Evolutionary conservation across 2,329 filamentous ascomycete species (phyloP).

Genomic region (Zalaria sp.): DNA sequence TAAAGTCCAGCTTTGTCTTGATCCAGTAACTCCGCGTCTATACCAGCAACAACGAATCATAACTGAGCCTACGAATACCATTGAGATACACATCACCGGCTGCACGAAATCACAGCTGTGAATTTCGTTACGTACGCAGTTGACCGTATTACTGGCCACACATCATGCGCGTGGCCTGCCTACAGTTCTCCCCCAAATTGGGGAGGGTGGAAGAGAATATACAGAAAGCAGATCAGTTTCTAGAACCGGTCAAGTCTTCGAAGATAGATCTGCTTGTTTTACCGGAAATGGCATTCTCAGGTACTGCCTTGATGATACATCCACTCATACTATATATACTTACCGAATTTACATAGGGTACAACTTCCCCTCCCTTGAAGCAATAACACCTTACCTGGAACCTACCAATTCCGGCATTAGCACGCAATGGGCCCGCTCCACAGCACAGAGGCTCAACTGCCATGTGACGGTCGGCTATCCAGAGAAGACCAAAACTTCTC

Average conservation of each 20-base stretch:
- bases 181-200: conserved; percentile 60
- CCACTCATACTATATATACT: neutral
- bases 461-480: conserved; percentile 61
- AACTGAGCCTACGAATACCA: too few species aligned
- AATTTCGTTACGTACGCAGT: too few species aligned
- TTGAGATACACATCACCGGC: too few species aligned
- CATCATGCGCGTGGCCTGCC: conserved; percentile 50
- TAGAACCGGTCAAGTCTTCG: conserved; percentile 34
- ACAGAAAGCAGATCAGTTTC: conserved; percentile 48
- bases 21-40: too few species aligned
- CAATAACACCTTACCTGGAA: conserved; percentile 59
- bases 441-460: conserved; percentile 52
- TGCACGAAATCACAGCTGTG: too few species aligned
- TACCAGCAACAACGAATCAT: too few species aligned
- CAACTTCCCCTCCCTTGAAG: conserved; percentile 56
- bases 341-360: conserved; percentile 43
- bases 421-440: conserved; percentile 56
- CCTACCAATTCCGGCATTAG: conserved; percentile 49
- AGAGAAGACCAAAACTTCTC: conserved; percentile 30
- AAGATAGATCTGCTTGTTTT: conserved; percentile 58
- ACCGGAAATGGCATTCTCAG: conserved; percentile 63
- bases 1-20: too few species aligned
- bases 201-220: conserved; percentile 60
- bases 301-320: conserved; percentile 25
- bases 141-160: too few species aligned